phyloP scores from a whole-genome alignment of 2,329 filamentous ascomycete species.

The Ceratocystis cacaofunesta region DNA sequence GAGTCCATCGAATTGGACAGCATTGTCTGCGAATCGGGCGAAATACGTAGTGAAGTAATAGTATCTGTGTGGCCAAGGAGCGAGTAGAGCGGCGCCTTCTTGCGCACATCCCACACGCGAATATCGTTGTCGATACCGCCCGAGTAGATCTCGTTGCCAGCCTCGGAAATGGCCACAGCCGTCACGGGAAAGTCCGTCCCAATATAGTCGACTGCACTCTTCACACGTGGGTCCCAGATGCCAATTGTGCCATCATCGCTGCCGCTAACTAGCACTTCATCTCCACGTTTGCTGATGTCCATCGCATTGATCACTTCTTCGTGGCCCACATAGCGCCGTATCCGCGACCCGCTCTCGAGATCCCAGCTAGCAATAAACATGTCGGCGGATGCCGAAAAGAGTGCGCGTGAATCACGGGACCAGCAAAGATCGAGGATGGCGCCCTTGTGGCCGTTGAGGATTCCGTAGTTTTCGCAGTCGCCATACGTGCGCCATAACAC shows the following conservation, averaged over 20 bases:
- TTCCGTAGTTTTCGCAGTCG: conserved; percentile 85
- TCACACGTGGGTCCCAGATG: conserved; percentile 89
- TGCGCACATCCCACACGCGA: conserved; percentile 90
- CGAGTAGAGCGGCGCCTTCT: conserved; percentile 74
- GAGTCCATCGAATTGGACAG: conserved; percentile 89
- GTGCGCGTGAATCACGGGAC: conserved; percentile 81
- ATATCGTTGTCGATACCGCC: conserved; percentile 96
- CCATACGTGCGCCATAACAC: conserved; percentile 91
- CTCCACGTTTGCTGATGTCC: conserved; percentile 76
- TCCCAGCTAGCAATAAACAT: conserved; percentile 93
- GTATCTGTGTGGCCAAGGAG: conserved; percentile 86
- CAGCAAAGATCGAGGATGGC: conserved; percentile 87
- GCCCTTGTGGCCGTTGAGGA: conserved; percentile 76
- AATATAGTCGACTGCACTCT: conserved; percentile 74
- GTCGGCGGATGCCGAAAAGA: conserved; percentile 89
- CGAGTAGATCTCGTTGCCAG: conserved; percentile 87
- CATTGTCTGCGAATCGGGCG: conserved; percentile 79
- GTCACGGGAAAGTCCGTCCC: conserved; percentile 88
- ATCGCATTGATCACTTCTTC: conserved; percentile 91
- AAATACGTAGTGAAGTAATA: conserved; percentile 77
- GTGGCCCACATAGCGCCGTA: conserved; percentile 82
- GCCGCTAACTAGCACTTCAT: conserved; percentile 78
- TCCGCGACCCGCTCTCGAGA: conserved; percentile 75
- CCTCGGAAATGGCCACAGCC: conserved; percentile 77
- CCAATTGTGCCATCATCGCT: conserved; percentile 90